Conservation (phyloP, 2,329 filamentous ascomycete genomes). For the Stagonosporopsis cucurbitacearum region DNA sequence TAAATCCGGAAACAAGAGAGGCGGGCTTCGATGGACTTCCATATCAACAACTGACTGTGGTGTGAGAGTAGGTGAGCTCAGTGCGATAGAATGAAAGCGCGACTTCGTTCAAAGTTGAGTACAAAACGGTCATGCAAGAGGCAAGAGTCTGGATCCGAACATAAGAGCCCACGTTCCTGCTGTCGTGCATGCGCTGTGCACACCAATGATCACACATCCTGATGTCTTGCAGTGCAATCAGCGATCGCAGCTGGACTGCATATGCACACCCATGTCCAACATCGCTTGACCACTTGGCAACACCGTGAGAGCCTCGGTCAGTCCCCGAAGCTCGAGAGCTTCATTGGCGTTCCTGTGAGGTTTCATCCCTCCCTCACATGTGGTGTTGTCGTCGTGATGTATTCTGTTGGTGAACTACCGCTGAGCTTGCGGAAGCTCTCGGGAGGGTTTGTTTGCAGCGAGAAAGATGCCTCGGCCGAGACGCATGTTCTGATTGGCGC, state of each 20-base stretch:
- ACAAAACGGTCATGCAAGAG: background rate
- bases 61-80: background rate
- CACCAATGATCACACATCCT: background rate
- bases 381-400: background rate
- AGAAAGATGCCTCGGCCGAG: slow-evolving; percentile 14
- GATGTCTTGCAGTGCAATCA: background rate
- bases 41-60: background rate
- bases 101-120: background rate
- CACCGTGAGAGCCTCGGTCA: slow-evolving; percentile 2
- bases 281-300: slow-evolving; percentile 11
- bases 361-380: background rate
- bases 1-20: background rate
- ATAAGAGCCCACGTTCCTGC: background rate
- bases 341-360: background rate
- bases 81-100: background rate
- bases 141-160: background rate
- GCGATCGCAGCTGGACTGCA: background rate
- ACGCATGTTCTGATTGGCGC: slow-evolving; percentile 10
- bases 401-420: background rate
- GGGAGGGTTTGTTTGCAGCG: slow-evolving; percentile 1
- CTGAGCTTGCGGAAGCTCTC: slow-evolving; percentile 6
- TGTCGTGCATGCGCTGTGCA: background rate
- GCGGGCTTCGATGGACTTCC: too few species aligned
- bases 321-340: background rate
- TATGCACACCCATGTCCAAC: slow-evolving; percentile 5